Conservation (phyloP, 306 rosid genomes). For the Castanospermum australe region DNA sequence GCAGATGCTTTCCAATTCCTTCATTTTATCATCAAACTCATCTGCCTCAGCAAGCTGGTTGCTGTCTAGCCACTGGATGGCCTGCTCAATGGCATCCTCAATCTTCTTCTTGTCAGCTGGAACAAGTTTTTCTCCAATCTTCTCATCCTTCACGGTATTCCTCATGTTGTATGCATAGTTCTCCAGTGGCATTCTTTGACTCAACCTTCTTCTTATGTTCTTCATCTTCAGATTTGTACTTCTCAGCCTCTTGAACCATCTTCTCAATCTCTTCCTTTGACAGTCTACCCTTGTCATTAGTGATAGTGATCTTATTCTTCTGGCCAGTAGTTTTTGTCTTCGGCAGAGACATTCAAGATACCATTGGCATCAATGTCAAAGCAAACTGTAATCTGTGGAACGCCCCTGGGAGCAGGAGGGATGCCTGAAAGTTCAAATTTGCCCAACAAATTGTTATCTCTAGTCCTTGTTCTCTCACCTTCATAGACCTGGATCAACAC, state of each 20-base stretch:
- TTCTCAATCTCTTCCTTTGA: constrained; percentile 75
- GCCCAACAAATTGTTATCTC: constrained; percentile 42
- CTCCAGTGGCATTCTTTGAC: constrained; percentile 55
- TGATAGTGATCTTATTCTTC: constrained; percentile 72
- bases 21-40: constrained; percentile 64
- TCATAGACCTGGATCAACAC: constrained; percentile 74
- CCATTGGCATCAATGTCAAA: constrained; percentile 64
- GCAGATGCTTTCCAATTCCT: constrained; percentile 68
- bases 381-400: constrained; percentile 40
- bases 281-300: constrained; percentile 70
- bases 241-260: constrained; percentile 79
- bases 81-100: constrained; percentile 59
- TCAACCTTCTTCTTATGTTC: constrained; percentile 75
- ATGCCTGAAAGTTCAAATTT: constrained; percentile 45
- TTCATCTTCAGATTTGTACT: constrained; percentile 72
- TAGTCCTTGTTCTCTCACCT: constrained; percentile 68
- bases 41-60: constrained; percentile 63
- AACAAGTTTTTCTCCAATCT: constrained; percentile 56
- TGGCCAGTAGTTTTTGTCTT: constrained; percentile 68
- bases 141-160: constrained; percentile 68
- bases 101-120: constrained; percentile 65
- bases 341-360: constrained; percentile 68
- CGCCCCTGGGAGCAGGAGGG: constrained; percentile 47
- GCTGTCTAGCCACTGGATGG: constrained; percentile 62
- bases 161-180: constrained; percentile 68